Conservation (phyloP, 495 filamentous ascomycete genomes). For the Aspergillus cavernicola region DNA sequence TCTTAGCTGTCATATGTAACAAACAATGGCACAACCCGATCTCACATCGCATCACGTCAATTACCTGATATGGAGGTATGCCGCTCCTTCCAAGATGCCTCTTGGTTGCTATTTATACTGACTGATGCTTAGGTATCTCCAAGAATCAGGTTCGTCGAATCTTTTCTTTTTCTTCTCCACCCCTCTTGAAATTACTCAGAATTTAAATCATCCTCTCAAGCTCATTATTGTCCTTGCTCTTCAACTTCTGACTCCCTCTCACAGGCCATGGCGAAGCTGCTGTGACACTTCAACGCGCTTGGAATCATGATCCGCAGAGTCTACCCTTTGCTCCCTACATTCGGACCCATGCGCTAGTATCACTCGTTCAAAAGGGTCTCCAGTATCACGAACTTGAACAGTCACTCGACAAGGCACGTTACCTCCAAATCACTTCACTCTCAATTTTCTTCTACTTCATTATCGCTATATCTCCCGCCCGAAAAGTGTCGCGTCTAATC, state of each 20-base stretch:
- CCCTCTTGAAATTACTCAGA: not conserved
- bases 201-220: not conserved
- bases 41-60: constrained; percentile 94
- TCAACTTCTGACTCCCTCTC: constrained; percentile 19
- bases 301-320: constrained; percentile 68
- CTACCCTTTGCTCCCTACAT: constrained; percentile 75
- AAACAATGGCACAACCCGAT: constrained; percentile 48
- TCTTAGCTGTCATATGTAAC: constrained; percentile 40
- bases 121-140: constrained; percentile 65
- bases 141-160: constrained; percentile 75
- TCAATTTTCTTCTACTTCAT: not conserved
- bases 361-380: constrained; percentile 72
- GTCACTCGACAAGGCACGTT: constrained; percentile 55
- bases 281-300: constrained; percentile 76
- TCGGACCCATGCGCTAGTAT: constrained; percentile 69
- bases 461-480: not conserved
- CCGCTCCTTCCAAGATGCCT: constrained; percentile 17
- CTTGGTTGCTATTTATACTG: constrained; percentile 14
- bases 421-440: not conserved
- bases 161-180: constrained; percentile 17
- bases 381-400: constrained; percentile 69
- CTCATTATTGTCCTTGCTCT: constrained; percentile 6
- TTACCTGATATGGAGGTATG: constrained; percentile 97
- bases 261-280: constrained; percentile 65
- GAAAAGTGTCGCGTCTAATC: not conserved